Evolutionary conservation across 2,329 filamentous ascomycete genomes (phyloP), one percentile per base, ranked within the genome.

Genomic region (Aspergillus persii): DNA sequence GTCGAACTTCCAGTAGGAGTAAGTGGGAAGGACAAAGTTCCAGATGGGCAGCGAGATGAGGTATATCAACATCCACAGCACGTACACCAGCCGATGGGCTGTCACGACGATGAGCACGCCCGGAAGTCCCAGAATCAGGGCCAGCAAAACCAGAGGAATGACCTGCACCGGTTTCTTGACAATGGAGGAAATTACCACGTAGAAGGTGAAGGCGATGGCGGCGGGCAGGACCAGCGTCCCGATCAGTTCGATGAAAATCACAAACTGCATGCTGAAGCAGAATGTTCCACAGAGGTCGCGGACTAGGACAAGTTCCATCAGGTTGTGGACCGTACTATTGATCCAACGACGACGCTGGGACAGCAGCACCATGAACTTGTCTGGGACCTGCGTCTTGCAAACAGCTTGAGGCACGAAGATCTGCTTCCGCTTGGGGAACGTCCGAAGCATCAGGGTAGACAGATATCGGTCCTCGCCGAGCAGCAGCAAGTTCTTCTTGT

Each of bases 191-290:
- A 96, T 86, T 63, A 97, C 87, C 70, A 99, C 89, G 77, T 99
- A 99, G 74, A 98, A 87, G 23, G 95, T 99, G 76, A 99, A 99
- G 3, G 91, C 89, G 74, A 99, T 98, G 66, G 96, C 96, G 50
- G 95, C 96, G 2, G 95, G 95, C 26, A 99, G 83, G 9, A 99
- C 95, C 56, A 99, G 82, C 1, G 96, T 99, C 69, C 95, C 95
- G 57, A 98, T 85, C 57, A 99, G 83, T 78, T 99, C 95, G 71
- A 99, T 90, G 74, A 93, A 96, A 63, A 99, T 89, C 65, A 99
- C 89, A 74, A 99, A 99, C 78, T 99, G 95, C 95, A 99, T 99
- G 77, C 92, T 96, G 83, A 99, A 99, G 82, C 96, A 99, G 81
- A 99, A 99, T 3, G 95, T 99, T 66, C 95, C 95, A 73, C 95